phyloP scores from a whole-genome alignment of 129 eudicot species.

The Rutidosis leptorrhynchoides region DNA sequence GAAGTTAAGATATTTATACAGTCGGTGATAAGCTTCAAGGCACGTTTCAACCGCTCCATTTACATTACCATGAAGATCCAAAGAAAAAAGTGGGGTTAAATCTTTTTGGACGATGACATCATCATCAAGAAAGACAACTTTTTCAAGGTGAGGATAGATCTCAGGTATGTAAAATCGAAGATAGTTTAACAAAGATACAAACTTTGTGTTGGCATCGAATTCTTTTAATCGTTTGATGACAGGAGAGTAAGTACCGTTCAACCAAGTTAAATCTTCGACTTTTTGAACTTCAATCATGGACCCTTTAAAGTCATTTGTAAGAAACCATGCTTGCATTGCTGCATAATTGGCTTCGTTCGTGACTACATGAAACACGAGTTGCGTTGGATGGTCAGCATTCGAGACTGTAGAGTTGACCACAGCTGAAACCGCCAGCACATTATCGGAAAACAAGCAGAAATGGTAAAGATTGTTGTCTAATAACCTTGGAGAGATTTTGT shows the following conservation, averaged over 20 bases:
- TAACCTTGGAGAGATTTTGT: conserved; percentile 67
- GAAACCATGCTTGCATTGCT: conserved; percentile 85
- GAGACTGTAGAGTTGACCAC: conserved; percentile 80
- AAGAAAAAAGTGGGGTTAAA: conserved; percentile 69
- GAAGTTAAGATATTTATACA: conserved; percentile 77
- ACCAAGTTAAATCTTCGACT: conserved; percentile 69
- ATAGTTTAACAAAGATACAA: conserved; percentile 57
- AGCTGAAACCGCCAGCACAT: conserved; percentile 62
- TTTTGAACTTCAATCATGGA: conserved; percentile 64
- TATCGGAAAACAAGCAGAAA: conserved; percentile 82
- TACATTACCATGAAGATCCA: conserved; percentile 88
- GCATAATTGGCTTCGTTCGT: conserved; percentile 68
- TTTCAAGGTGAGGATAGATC: conserved; percentile 82
- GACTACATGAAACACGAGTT: conserved; percentile 83
- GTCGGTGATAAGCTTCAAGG: conserved; percentile 78
- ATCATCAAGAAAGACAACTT: conserved; percentile 77
- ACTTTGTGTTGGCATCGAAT: conserved; percentile 46
- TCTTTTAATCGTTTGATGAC: conserved; percentile 37
- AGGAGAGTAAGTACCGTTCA: conserved; percentile 76
- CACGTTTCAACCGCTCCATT: conserved; percentile 96
- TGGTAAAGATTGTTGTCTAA: conserved; percentile 84
- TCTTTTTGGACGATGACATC: conserved; percentile 90
- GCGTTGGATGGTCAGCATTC: conserved; percentile 86
- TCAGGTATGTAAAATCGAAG: conserved; percentile 82
- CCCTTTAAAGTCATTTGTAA: conserved; percentile 67